Evolutionary conservation across 2,329 filamentous ascomycete genomes (phyloP), one percentile per base, ranked within the genome.

Genomic region (Aspergillus tubingensis): DNA sequence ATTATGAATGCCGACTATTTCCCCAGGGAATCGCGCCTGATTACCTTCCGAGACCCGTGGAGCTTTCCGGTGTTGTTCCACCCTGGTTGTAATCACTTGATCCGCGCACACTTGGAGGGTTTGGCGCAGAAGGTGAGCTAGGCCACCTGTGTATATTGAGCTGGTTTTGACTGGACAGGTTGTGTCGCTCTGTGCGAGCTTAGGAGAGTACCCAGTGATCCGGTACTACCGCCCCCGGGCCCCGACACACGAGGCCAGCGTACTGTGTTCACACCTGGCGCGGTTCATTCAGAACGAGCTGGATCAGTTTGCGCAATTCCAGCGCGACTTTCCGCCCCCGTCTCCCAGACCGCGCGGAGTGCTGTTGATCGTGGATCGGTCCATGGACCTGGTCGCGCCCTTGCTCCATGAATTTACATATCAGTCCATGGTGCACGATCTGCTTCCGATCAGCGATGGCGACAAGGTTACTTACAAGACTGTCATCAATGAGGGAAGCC

Each of bases 321-420:
- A 96, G 70, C 85, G 87, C 53, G 88, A 91, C 71, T 98, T 96
- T 64, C 94, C 94, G 1, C 91, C 93, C 0, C 76, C 75, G n/a
- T 78, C 78, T 3, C 85, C 87, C 54, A 83, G 94, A 56, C 94
- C 93, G 6, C 89, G 91, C 65, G 91, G 91, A 41, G 86, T 92
- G 0, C 84, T 99, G 0, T 82, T 96, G 70, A 90, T 99, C 62
- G 91, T 92, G 1, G 95, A 98, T 75, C 86, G 95, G 63, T 91
- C 92, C 7, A 95, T 99, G 90, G 95, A 99, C 74, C 78, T 97
- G 3, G 87, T 90, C 79, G 88, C 94, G 0, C 95, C 95, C 1
- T 79, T 98, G 10, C 74, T 98, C 3, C 95, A 99, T 77, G 95
- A 99, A 71, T 97, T 99, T 74, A 97, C 95, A 11, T 99, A 98